Evolutionary conservation across 169 alveolate genomes (phyloP).

Genomic region (Plasmodium coatneyi): DNA sequence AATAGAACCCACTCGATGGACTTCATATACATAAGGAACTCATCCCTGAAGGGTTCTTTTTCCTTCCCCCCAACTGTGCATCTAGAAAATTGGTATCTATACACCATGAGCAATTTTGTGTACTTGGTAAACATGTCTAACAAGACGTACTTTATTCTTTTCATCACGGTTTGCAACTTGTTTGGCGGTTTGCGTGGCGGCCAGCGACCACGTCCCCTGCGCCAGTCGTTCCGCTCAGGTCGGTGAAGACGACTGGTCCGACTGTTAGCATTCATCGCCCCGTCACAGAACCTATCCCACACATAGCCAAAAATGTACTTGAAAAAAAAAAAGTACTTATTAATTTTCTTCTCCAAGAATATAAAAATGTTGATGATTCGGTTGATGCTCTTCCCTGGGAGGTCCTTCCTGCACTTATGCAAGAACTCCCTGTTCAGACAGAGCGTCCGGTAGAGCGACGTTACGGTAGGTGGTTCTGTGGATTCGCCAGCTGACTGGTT

Average conservation of each 20-base stretch:
- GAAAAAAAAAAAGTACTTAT: conserved; percentile 47
- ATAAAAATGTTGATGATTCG: conserved; percentile 36
- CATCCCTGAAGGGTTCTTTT: not conserved
- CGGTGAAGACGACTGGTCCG: not conserved
- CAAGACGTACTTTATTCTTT: conserved; percentile 37
- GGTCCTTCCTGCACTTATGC: not conserved
- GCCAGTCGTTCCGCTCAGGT: not conserved
- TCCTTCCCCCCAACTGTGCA: not conserved
- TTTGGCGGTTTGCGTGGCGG: not conserved
- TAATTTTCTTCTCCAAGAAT: conserved; percentile 45
- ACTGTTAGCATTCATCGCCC: not conserved
- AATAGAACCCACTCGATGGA: conserved; percentile 26
- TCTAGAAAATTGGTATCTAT: conserved; percentile 12
- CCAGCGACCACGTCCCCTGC: not conserved
- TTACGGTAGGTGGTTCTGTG: not conserved
- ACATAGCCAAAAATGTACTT: conserved; percentile 35
- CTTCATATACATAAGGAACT: conserved; percentile 55
- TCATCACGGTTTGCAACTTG: not conserved
- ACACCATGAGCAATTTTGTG: conserved; percentile 27
- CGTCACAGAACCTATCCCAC: conserved; percentile 6
- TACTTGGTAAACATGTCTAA: conserved; percentile 58
- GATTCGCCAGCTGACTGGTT: not conserved
- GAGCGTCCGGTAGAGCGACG: not conserved
- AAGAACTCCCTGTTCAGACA: conserved; percentile 12
- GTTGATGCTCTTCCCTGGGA: conserved; percentile 40